Percentiles rank a stretch among this genome's conserved stretches.
Conservation (phyloP, 1,139 yeast genomes). For the Lizanozyma gosingica region DNA sequence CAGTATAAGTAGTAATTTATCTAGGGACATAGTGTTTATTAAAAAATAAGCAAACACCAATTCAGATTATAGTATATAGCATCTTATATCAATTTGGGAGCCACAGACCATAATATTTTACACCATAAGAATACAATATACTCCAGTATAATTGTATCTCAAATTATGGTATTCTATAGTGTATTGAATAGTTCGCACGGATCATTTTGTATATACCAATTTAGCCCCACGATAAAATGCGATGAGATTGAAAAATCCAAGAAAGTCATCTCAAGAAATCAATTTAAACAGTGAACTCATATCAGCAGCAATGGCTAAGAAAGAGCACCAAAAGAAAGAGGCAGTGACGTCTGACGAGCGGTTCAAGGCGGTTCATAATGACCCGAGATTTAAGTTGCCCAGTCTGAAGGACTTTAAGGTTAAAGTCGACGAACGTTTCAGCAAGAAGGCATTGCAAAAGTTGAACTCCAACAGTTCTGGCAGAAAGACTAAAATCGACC, state of each 20-base stretch:
- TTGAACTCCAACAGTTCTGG: slow-evolving; percentile 43
- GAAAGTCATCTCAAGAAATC: not conserved
- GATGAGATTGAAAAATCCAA: not conserved
- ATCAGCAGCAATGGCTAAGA: slow-evolving; percentile 15
- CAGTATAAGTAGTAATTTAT: too few relatives aligned
- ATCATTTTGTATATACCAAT: too few relatives aligned
- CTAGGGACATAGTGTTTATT: too few relatives aligned
- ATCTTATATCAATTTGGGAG: too few relatives aligned
- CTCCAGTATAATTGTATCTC: too few relatives aligned
- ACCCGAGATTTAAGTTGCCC: slow-evolving; percentile 81
- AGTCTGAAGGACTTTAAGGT: slow-evolving; percentile 63
- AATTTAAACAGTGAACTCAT: not conserved
- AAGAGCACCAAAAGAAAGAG: slow-evolving; percentile 9
- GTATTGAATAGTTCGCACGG: too few relatives aligned
- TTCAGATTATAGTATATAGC: too few relatives aligned
- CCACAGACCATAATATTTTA: too few relatives aligned
- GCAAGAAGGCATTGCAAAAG: slow-evolving; percentile 57
- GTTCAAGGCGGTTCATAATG: slow-evolving; percentile 71
- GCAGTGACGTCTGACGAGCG: slow-evolving; percentile 59
- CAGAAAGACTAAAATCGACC: slow-evolving; percentile 59
- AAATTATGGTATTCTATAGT: too few relatives aligned
- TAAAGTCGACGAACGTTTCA: slow-evolving; percentile 80
- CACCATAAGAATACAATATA: too few relatives aligned
- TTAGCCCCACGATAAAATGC: too few relatives aligned
- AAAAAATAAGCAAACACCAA: too few relatives aligned